Conservation (phyloP, 768 basidiomycete genomes). For the Auricularia sp. region DNA sequence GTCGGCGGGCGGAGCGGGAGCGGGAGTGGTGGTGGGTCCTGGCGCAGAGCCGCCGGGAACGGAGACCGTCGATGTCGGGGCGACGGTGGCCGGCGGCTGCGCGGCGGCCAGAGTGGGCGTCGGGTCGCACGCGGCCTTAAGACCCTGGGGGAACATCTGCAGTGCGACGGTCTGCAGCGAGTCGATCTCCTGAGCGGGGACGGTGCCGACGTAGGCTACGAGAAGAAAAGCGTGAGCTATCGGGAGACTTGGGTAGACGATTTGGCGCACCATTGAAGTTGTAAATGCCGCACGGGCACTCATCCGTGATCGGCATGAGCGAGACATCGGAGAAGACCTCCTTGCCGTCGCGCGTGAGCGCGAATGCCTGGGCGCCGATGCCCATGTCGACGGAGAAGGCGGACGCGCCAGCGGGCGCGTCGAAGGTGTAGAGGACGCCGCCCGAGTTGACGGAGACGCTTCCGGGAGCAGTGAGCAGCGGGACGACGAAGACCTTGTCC, state of each 20-base stretch:
- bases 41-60: neutral
- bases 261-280: constrained; percentile 19
- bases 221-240: neutral
- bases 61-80: neutral
- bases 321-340: constrained; percentile 17
- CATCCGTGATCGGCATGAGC: constrained; percentile 11
- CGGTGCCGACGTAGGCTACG: constrained; percentile 3
- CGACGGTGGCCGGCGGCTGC: neutral
- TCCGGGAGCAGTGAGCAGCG: constrained; percentile 18
- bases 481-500: constrained; percentile 22
- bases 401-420: constrained; percentile 18
- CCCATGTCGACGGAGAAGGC: constrained; percentile 20
- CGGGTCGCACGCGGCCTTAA: constrained; percentile 1
- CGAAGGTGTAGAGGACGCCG: constrained; percentile 11
- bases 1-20: no score
- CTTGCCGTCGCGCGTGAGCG: constrained; percentile 13
- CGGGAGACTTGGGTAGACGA: neutral
- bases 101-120: neutral
- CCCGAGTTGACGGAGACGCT: constrained; percentile 22
- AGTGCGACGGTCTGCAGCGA: neutral
- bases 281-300: constrained; percentile 21
- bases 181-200: constrained; percentile 1
- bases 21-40: neutral
- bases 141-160: constrained; percentile 4
- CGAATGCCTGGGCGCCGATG: constrained; percentile 19